Conservation (phyloP, 2,329 filamentous ascomycete genomes). For the Coniosporium tulheliwenetii region DNA sequence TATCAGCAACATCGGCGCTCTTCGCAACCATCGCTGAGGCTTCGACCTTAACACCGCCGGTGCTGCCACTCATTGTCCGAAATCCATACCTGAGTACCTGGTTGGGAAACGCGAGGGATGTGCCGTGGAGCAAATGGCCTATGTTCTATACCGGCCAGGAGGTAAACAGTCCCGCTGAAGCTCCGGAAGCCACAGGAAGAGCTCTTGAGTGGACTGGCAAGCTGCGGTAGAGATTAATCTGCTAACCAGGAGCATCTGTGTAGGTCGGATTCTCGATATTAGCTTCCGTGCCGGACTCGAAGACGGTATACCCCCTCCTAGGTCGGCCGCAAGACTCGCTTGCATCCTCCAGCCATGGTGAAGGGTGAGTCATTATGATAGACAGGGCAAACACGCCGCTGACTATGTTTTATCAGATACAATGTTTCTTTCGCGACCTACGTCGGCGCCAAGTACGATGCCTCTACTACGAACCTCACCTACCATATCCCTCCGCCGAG, state of each 20-base stretch:
- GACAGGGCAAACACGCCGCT: background rate
- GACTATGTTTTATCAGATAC: constrained; percentile 24
- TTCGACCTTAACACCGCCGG: constrained; percentile 38
- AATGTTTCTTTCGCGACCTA: constrained; percentile 43
- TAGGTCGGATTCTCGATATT: constrained; percentile 48
- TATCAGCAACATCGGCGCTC: constrained; percentile 13
- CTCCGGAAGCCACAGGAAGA: no score
- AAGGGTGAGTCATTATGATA: constrained; percentile 18
- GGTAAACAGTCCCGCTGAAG: constrained; percentile 17
- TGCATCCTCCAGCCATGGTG: constrained; percentile 14
- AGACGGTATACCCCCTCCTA: constrained; percentile 46
- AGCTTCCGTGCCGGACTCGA: constrained; percentile 43
- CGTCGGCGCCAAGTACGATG: constrained; percentile 48
- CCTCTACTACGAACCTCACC: constrained; percentile 54
- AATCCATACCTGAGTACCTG: constrained; percentile 36
- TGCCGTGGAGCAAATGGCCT: constrained; percentile 72
- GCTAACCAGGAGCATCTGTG: constrained; percentile 5
- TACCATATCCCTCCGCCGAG: constrained; percentile 39
- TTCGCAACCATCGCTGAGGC: constrained; percentile 28
- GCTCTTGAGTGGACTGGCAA: no score
- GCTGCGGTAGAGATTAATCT: background rate
- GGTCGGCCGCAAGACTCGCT: constrained; percentile 52
- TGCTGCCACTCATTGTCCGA: constrained; percentile 33
- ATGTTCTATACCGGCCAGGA: constrained; percentile 68
- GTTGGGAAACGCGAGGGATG: constrained; percentile 51